Conservation (phyloP, 2,329 filamentous ascomycete species). For the Penicillium carneum region DNA sequence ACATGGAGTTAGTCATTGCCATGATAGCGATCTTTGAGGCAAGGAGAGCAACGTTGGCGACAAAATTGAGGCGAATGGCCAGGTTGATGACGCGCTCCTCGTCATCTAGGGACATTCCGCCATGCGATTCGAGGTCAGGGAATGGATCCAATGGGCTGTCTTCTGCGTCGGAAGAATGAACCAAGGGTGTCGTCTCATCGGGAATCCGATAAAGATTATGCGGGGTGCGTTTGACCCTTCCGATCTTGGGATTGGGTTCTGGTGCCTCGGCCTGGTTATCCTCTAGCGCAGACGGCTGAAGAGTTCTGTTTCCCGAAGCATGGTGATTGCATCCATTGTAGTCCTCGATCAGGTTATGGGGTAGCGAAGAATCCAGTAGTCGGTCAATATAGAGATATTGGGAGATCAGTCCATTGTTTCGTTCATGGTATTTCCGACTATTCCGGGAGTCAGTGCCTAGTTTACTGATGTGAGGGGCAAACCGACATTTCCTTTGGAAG, state of each 20-base stretch:
- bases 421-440: conserved; percentile 83
- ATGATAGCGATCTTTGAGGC: conserved; percentile 79
- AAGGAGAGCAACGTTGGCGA: conserved; percentile 77
- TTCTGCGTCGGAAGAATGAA: conserved; percentile 63
- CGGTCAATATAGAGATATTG: conserved; percentile 94
- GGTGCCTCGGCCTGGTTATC: conserved; percentile 54
- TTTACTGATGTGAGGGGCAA: too few species aligned
- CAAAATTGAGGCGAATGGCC: conserved; percentile 85
- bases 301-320: conserved; percentile 38
- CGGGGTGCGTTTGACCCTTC: conserved; percentile 74
- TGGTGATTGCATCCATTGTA: conserved; percentile 58
- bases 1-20: conserved; percentile 73
- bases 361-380: conserved; percentile 88
- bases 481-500: conserved; percentile 75
- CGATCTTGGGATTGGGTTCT: conserved; percentile 52
- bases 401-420: conserved; percentile 85
- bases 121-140: conserved; percentile 56
- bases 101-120: conserved; percentile 65
- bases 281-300: conserved; percentile 54
- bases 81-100: conserved; percentile 78
- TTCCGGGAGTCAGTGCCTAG: conserved; percentile 7
- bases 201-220: conserved; percentile 81
- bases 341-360: conserved; percentile 88
- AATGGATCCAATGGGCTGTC: conserved; percentile 55
- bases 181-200: conserved; percentile 44